Conservation (phyloP, 108 stramenopile species). For the Cyclotella sp. region DNA sequence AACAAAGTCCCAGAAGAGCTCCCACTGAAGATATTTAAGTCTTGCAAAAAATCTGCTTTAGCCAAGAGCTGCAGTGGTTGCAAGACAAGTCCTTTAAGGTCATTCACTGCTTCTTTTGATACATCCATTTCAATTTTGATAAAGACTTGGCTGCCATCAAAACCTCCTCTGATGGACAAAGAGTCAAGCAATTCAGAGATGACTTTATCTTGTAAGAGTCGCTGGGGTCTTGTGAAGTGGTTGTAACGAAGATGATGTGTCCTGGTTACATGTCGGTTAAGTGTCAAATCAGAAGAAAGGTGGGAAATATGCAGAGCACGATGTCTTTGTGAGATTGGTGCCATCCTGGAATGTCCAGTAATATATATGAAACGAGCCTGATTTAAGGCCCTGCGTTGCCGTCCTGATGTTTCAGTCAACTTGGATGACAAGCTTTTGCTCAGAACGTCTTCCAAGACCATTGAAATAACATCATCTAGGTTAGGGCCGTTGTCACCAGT, state of each 20-base stretch:
- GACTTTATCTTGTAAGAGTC: slow-evolving; percentile 1
- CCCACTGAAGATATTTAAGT: slow-evolving; percentile 6
- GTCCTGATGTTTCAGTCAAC: no score
- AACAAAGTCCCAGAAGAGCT: not conserved
- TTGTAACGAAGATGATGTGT: slow-evolving; percentile 34
- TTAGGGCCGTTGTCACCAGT: slow-evolving; percentile 23
- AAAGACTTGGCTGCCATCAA: slow-evolving; percentile 22
- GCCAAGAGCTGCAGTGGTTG: slow-evolving; percentile 28
- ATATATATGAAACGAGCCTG: not conserved
- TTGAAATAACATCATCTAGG: slow-evolving; percentile 24
- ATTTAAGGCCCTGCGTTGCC: not conserved
- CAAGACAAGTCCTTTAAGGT: slow-evolving; percentile 8
- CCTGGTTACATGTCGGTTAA: slow-evolving; percentile 11
- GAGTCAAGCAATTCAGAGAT: slow-evolving; percentile 16
- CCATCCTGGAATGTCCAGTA: no score
- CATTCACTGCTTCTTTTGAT: slow-evolving; percentile 15
- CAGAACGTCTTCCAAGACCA: slow-evolving; percentile 28
- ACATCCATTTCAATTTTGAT: slow-evolving; percentile 30
- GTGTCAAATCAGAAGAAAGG: not conserved
- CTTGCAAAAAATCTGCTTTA: slow-evolving; percentile 17
- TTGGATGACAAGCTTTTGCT: not conserved
- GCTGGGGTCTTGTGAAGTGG: slow-evolving; percentile 29
- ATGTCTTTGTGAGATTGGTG: no score
- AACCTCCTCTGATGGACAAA: slow-evolving; percentile 36
- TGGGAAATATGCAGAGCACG: no score